A percentile compares a stretch with the other conserved stretches of the same genome.
Conservation (phyloP, 75 land plant genomes). For the Cunninghamia lanceolata region DNA sequence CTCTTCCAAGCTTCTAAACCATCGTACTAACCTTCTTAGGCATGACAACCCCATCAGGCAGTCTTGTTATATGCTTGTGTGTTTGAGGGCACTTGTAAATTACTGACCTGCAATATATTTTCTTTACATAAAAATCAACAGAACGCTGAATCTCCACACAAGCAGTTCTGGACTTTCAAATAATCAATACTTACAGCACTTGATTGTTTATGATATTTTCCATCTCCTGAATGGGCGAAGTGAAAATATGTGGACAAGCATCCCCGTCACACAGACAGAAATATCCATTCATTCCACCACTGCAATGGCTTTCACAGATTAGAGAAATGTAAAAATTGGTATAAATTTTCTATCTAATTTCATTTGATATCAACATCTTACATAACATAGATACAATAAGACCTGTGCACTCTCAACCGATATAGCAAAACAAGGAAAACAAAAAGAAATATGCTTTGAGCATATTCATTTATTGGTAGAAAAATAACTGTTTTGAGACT, state of each 20-base stretch:
- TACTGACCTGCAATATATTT: conserved; percentile 28
- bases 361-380: background rate
- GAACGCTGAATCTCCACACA: background rate
- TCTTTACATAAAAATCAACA: background rate
- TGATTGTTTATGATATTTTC: conserved; percentile 82
- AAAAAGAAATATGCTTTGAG: background rate
- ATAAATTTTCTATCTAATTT: background rate
- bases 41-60: conserved; percentile 24
- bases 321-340: background rate
- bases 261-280: conserved; percentile 71
- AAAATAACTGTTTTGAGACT: background rate
- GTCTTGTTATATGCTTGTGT: conserved; percentile 35
- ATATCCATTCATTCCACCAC: conserved; percentile 93
- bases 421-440: conserved; percentile 19
- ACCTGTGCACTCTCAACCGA: background rate
- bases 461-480: background rate
- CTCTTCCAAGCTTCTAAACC: background rate
- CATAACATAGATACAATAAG: background rate
- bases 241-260: conserved; percentile 75
- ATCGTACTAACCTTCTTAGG: conserved; percentile 36
- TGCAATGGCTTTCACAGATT: conserved; percentile 18
- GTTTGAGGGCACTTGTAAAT: conserved; percentile 22
- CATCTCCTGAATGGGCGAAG: conserved; percentile 78
- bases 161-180: background rate
- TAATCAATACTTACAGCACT: conserved; percentile 73